phyloP scores from a whole-genome alignment of 306 rosid species.

The Quercus gilva region DNA sequence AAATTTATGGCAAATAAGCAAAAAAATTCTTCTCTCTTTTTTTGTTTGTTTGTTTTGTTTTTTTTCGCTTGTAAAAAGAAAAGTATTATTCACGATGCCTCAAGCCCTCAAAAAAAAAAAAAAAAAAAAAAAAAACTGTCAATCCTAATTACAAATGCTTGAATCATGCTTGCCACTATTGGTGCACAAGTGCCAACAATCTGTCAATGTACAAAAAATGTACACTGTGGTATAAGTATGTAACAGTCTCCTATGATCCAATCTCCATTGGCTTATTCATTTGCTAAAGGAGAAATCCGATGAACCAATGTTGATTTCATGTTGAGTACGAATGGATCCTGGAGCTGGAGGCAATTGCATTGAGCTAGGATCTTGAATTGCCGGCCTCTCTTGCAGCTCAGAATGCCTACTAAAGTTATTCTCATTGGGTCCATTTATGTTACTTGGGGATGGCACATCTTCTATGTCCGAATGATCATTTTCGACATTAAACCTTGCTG shows the following conservation, averaged over 20 bases:
- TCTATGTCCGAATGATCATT: conserved; percentile 31
- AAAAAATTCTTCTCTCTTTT: too few species aligned
- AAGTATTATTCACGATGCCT: too few species aligned
- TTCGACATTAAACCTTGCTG: conserved; percentile 31
- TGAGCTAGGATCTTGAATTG: conserved; percentile 26
- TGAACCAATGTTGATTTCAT: conserved; percentile 23
- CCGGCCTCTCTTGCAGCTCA: conserved; percentile 1
- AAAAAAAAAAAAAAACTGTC: too few species aligned
- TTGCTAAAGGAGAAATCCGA: conserved; percentile 48
- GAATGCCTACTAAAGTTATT: conserved; percentile 7
- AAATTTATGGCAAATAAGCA: too few species aligned
- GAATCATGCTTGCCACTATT: too few species aligned
- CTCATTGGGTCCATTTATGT: conserved; percentile 4
- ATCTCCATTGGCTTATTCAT: background rate
- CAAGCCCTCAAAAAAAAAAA: too few species aligned
- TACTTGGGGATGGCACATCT: conserved; percentile 30
- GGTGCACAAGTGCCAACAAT: background rate
- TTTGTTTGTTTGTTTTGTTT: too few species aligned
- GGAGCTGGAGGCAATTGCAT: conserved; percentile 12
- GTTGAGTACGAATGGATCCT: conserved; percentile 9
- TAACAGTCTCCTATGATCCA: background rate
- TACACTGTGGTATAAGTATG: background rate
- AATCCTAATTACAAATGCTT: too few species aligned
- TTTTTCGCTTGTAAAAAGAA: too few species aligned
- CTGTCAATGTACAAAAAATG: conserved; percentile 3